phyloP scores from a whole-genome alignment of 768 basidiomycete genomes.

The Collybia sp. region DNA sequence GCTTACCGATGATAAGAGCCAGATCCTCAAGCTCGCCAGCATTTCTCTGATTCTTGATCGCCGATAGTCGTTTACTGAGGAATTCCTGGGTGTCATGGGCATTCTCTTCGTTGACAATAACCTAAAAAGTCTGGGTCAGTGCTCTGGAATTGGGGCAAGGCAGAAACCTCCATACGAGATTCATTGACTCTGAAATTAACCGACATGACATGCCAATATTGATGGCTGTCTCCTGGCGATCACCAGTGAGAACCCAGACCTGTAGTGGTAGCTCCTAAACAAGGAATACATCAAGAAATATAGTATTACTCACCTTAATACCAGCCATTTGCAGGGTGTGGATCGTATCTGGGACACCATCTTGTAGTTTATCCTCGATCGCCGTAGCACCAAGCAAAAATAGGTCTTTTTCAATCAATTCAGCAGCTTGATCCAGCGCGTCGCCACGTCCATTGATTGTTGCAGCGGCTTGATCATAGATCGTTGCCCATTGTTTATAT shows the following conservation, averaged over 20 bases:
- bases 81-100: conserved; percentile 81
- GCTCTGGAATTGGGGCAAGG: neutral
- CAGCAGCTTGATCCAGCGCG: conserved; percentile 90
- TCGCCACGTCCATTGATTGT: conserved; percentile 95
- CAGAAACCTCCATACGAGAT: conserved; percentile 56
- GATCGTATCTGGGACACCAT: conserved; percentile 97
- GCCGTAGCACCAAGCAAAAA: conserved; percentile 94
- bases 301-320: conserved; percentile 63
- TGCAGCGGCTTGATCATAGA: conserved; percentile 90
- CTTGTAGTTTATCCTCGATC: conserved; percentile 97
- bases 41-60: conserved; percentile 90
- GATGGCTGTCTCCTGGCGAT: conserved; percentile 98
- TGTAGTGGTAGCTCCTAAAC: conserved; percentile 18
- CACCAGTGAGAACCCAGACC: conserved; percentile 98
- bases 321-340: conserved; percentile 98
- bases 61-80: conserved; percentile 80
- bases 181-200: conserved; percentile 98
- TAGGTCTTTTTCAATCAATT: conserved; percentile 93
- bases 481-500: conserved; percentile 82
- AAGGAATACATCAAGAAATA: neutral
- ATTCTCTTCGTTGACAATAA: conserved; percentile 91
- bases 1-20: conserved; percentile 85
- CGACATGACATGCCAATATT: conserved; percentile 98
- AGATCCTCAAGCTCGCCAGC: conserved; percentile 93
- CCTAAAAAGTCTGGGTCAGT: conserved; percentile 37